Percentiles rank a stretch among this genome's conserved stretches.
phyloP scores from a whole-genome alignment of 768 basidiomycete species.

The Termitomyces heimii region DNA sequence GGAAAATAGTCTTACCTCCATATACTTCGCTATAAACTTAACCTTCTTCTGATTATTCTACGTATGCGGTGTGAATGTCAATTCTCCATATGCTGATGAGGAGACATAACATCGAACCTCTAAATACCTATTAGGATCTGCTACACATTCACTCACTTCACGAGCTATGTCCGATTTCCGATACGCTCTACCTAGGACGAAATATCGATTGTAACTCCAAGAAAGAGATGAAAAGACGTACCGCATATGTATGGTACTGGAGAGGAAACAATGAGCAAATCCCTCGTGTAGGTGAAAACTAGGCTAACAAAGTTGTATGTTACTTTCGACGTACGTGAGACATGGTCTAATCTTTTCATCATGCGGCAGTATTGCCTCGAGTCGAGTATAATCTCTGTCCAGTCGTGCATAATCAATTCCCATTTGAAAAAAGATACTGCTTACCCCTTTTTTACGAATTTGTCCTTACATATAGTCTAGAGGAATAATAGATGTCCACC shows the following conservation, averaged over 20 bases:
- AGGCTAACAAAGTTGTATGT: neutral
- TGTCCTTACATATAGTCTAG: constrained; percentile 3
- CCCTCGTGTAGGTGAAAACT: neutral
- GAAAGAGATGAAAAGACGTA: neutral
- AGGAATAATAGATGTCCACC: neutral
- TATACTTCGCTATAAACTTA: constrained; percentile 5
- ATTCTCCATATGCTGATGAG: neutral
- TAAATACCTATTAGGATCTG: neutral
- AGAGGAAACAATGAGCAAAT: neutral
- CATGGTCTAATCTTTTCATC: neutral
- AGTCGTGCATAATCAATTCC: neutral
- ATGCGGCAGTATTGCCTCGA: neutral
- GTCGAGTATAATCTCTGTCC: neutral
- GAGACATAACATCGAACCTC: neutral
- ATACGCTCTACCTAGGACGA: neutral
- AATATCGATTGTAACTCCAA: neutral
- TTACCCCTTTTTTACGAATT: constrained; percentile 1
- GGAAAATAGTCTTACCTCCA: constrained; percentile 5
- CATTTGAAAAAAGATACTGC: neutral
- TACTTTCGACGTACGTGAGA: neutral
- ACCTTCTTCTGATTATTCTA: constrained; percentile 6
- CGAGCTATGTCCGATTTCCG: constrained; percentile 3
- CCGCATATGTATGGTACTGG: neutral
- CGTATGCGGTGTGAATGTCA: neutral
- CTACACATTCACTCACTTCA: neutral